Conservation (phyloP, 192 early-diverging fungal species). For the Coemansia furcata region DNA sequence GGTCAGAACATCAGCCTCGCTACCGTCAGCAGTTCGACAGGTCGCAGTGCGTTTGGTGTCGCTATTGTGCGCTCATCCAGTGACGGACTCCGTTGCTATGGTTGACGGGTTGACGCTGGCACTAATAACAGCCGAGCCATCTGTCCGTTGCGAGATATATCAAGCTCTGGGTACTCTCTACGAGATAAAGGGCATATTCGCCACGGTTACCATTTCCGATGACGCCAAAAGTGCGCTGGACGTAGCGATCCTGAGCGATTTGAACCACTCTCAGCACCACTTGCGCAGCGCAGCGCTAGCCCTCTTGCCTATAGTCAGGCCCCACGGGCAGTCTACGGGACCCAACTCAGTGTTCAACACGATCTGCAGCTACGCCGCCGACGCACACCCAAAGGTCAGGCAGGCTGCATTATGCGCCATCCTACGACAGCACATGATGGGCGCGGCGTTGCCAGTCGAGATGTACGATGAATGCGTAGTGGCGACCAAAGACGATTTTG, state of each 20-base stretch:
- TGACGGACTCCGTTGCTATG: constrained; percentile 3
- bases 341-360: constrained; percentile 17
- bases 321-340: neutral
- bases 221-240: constrained; percentile 9
- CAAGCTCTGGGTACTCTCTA: constrained; percentile 21
- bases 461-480: constrained; percentile 65
- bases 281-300: constrained; percentile 38
- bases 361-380: constrained; percentile 29
- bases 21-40: constrained; percentile 29
- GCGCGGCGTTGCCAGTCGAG: constrained; percentile 18
- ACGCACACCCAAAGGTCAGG: constrained; percentile 46
- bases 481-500: constrained; percentile 67
- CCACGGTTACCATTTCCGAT: neutral
- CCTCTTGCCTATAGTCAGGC: constrained; percentile 10
- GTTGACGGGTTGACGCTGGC: constrained; percentile 9
- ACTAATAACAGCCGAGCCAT: constrained; percentile 16
- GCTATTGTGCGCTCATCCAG: constrained; percentile 39
- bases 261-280: constrained; percentile 47
- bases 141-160: constrained; percentile 46
- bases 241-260: constrained; percentile 11
- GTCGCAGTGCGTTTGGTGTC: constrained; percentile 27
- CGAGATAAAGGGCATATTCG: constrained; percentile 35
- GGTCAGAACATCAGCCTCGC: constrained; percentile 1
- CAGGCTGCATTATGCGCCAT: constrained; percentile 31
- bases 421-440: constrained; percentile 35